These are phyloP conservation scores for Rusavskia elegans DNA, from an alignment of 495 filamentous ascomycete species.

Conservation along the genomic window DNA sequence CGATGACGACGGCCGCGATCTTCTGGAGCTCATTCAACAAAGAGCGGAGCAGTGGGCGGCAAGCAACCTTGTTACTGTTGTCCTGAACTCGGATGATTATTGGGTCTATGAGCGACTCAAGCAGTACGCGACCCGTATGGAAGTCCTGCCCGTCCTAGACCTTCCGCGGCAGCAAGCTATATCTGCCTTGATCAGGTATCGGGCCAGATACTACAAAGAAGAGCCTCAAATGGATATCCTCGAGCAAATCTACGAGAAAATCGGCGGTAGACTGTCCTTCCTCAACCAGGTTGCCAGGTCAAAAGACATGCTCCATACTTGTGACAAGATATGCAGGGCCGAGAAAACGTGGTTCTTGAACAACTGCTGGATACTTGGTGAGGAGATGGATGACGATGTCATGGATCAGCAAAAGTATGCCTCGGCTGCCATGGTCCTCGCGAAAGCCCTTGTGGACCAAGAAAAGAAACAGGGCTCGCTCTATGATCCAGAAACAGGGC, in stretches of 20 bases:
- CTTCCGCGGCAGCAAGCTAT: constrained; percentile 64
- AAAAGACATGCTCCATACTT: constrained; percentile 57
- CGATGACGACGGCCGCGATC: constrained; percentile 76
- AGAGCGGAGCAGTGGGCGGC: constrained; percentile 93
- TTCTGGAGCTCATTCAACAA: constrained; percentile 90
- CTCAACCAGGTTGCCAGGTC: constrained; percentile 76
- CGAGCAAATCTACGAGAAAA: constrained; percentile 62
- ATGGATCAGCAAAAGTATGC: constrained; percentile 98
- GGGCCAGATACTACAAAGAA: constrained; percentile 53
- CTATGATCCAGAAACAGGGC: constrained; percentile 48
- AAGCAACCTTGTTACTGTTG: constrained; percentile 68
- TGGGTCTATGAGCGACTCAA: constrained; percentile 95
- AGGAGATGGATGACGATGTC: constrained; percentile 94
- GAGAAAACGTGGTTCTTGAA: constrained; percentile 94
- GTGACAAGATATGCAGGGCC: constrained; percentile 56
- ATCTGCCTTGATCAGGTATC: constrained; percentile 56
- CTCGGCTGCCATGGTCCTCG: constrained; percentile 85
- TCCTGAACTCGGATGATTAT: constrained; percentile 91
- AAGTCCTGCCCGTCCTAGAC: constrained; percentile 69
- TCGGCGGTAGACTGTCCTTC: constrained; percentile 78
- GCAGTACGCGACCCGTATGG: constrained; percentile 79
- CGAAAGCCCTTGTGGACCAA: constrained; percentile 70
- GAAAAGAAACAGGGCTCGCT: constrained; percentile 41
- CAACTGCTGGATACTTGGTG: constrained; percentile 84
- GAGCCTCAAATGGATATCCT: constrained; percentile 34